These are phyloP conservation scores for Trichoderma sp. DNA, from an alignment of 2,329 filamentous ascomycete genomes.

Conservation along the genomic window DNA sequence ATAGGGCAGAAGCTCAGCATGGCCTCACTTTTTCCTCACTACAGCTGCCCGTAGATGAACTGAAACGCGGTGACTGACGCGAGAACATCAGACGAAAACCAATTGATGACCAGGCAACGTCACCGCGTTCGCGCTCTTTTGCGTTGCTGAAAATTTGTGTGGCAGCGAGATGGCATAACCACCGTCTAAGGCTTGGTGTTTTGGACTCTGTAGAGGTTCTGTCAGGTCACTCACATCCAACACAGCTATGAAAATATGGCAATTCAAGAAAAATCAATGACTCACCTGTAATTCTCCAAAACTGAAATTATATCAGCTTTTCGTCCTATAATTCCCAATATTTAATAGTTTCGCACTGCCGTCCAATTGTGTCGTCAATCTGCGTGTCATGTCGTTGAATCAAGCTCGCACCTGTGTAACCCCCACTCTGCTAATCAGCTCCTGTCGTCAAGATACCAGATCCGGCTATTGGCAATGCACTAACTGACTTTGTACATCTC, in stretches of 20 bases:
- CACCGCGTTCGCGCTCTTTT: background rate
- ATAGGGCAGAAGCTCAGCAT: background rate
- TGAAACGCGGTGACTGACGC: background rate
- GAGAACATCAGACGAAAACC: background rate
- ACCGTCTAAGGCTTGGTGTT: background rate
- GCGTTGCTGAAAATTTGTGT: background rate
- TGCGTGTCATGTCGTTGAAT: slow-evolving; percentile 17
- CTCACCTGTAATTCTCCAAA: background rate
- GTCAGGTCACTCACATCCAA: background rate
- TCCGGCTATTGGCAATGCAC: background rate
- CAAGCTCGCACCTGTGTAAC: slow-evolving; percentile 14
- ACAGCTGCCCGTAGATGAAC: background rate
- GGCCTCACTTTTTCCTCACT: background rate
- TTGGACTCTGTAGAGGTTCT: background rate
- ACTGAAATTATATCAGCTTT: background rate
- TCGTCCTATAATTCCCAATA: background rate
- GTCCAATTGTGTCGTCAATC: background rate
- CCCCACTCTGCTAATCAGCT: slow-evolving; percentile 8
- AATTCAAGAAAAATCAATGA: background rate
- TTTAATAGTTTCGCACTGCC: background rate
- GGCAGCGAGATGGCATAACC: background rate
- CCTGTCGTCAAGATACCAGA: slow-evolving; percentile 13
- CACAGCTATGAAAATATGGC: background rate
- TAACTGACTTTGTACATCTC: slow-evolving; percentile 2
- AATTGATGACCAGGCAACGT: background rate